A percentile compares a stretch with the other conserved stretches of the same genome.
These are phyloP conservation scores for Piloderma croceum DNA, from an alignment of 768 basidiomycete species.

Conservation along the genomic window DNA sequence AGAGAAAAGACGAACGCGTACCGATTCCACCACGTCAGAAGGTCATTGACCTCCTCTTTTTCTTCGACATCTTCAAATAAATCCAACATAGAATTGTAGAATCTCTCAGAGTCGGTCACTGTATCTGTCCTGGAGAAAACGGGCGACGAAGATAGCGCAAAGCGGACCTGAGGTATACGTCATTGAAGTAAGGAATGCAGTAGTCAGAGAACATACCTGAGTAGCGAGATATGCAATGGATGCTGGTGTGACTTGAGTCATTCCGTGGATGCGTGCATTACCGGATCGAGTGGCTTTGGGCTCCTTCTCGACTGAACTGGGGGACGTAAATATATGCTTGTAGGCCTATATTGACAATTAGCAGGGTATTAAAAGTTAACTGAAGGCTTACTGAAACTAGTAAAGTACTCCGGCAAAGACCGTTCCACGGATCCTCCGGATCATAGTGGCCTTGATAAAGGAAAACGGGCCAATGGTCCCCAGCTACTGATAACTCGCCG, in stretches of 20 bases:
- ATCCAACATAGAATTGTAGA: conserved; percentile 17
- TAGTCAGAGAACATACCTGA: conserved; percentile 4
- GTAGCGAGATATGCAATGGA: conserved; percentile 20
- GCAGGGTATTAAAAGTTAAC: background rate
- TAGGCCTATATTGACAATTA: too few species aligned
- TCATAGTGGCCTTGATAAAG: conserved; percentile 19
- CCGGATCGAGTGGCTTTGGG: too few species aligned
- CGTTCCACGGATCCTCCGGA: conserved; percentile 22
- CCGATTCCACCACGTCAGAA: conserved; percentile 22
- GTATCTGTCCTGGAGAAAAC: conserved; percentile 16
- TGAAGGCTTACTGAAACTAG: conserved; percentile 16
- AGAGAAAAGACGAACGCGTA: conserved; percentile 9
- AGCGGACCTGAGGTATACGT: conserved; percentile 8
- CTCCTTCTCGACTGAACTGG: too few species aligned
- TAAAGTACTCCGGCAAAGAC: conserved; percentile 17
- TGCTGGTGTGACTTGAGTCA: too few species aligned
- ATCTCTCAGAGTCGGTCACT: conserved; percentile 18
- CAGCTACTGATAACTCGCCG: conserved; percentile 13
- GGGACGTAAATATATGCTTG: too few species aligned
- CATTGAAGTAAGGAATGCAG: background rate
- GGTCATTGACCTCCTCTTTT: conserved; percentile 13
- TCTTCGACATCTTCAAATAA: conserved; percentile 18
- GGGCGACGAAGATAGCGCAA: conserved; percentile 13
- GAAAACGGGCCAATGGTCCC: conserved; percentile 23
- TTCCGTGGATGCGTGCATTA: too few species aligned